Evolutionary conservation across 1,284 basidiomycete species (phyloP).

Genomic region (Sphagnurus paluster): DNA sequence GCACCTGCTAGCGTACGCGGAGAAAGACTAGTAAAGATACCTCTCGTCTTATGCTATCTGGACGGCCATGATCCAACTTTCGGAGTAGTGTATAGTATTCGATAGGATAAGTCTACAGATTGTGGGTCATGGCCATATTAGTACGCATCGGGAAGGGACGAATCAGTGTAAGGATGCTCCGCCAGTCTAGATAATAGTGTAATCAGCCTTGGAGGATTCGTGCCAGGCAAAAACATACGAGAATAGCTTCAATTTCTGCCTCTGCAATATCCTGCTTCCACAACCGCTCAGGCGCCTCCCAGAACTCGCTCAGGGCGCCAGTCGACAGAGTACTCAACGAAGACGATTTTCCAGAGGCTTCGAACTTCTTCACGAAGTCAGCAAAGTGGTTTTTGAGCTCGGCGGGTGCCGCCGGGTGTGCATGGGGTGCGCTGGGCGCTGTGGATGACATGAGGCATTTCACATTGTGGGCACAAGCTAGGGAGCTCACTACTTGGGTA

Average conservation of each 20-base stretch:
- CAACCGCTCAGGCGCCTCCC: constrained; percentile 74
- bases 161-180: constrained; percentile 60
- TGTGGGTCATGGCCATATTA: too few relatives aligned
- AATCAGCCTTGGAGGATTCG: constrained; percentile 2
- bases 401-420: constrained; percentile 76
- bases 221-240: constrained; percentile 51
- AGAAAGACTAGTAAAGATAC: constrained; percentile 67
- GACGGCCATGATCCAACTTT: too few relatives aligned
- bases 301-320: constrained; percentile 59
- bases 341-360: constrained; percentile 33
- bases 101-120: background rate
- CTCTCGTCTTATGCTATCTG: constrained; percentile 5
- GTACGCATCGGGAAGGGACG: constrained; percentile 4
- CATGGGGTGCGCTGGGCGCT: constrained; percentile 63
- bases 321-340: constrained; percentile 20
- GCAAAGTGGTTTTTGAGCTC: constrained; percentile 68
- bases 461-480: too few relatives aligned
- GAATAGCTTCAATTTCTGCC: constrained; percentile 76
- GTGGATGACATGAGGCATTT: too few relatives aligned
- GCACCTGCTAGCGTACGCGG: constrained; percentile 87
- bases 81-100: constrained; percentile 1
- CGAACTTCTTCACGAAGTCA: constrained; percentile 55
- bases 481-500: constrained; percentile 54
- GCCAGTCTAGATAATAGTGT: constrained; percentile 55
- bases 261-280: constrained; percentile 67